Base-by-base conservation (phyloP, 441 rosid species). In the Gossypium schwendimanii region DNA sequence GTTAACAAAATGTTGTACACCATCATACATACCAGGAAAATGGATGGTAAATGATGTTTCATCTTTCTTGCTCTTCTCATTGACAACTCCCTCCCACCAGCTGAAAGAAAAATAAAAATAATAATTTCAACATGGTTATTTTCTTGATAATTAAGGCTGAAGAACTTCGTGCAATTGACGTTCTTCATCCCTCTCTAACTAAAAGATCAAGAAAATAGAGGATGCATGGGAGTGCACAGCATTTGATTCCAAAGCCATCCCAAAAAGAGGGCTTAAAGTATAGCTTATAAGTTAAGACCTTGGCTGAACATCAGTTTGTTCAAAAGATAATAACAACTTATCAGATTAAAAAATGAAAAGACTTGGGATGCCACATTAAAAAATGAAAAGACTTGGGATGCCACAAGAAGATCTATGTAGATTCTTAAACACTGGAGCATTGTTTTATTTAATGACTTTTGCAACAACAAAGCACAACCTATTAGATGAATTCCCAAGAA, bases 81-180 rank as follows among this genome's bases (percentile, higher is more conserved):
- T 83, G 68, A 95, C 78, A 71, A 89, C 83, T 74, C 97, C 99
- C 83, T 95, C 99, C 90, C 89, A 80, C 98, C 96, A 95, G 82
- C 98, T 93, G 84, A 74, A 73, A 75, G 64, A 76, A 55, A 72
- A 79, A 80, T 26, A 69, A 75, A 64, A 20, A 2, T 63, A 63
- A 36, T 75, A 4, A 5, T 31, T 61, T 61, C 65, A 61, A 61
- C 23, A 31, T 4, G 65, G 65, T 31, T 61, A 11, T 31, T 15
- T 61, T 61, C 65, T n/a, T 31, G 65, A 61, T 12, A 61, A 61
- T 31, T 61, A 8, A 61, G 11, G 14, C 4, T 63, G 23, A 39
- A 36, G 50, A 63, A 63, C 26, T 18, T 63, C 50, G 20, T 18
- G 50, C 67, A 36, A 36, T 63, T 36, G 50, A 36, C 8, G 4